Percentiles rank a stretch among this genome's conserved stretches.
Conservation (phyloP, 768 basidiomycete species). For the Suillus luteus region DNA sequence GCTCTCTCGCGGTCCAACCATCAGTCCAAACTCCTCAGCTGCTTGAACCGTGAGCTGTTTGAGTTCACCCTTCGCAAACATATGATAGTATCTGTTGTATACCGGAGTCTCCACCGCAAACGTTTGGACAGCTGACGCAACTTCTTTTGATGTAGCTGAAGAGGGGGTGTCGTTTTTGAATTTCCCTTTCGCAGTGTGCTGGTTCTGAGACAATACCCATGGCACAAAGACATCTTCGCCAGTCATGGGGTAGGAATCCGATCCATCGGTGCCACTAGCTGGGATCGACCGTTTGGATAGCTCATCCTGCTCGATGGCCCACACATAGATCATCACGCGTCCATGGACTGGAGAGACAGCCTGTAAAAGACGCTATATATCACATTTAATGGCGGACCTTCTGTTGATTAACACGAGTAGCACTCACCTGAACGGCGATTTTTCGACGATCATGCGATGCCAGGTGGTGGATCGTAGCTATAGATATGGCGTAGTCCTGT, state of each 20-base stretch:
- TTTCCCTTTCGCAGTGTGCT: conserved; percentile 18
- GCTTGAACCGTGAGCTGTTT: conserved; percentile 60
- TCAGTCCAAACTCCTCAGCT: conserved; percentile 55
- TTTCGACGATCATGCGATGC: conserved; percentile 75
- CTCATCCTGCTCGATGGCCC: conserved; percentile 93
- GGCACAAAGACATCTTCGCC: conserved; percentile 90
- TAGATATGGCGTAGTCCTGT: conserved; percentile 95
- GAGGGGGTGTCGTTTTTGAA: conserved; percentile 15
- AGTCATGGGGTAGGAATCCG: conserved; percentile 25
- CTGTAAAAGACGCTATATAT: conserved; percentile 57
- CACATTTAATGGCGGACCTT: conserved; percentile 1
- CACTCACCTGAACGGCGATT: conserved; percentile 68
- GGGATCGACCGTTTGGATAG: conserved; percentile 73
- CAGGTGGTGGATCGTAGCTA: conserved; percentile 97
- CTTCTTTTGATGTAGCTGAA: conserved; percentile 7
- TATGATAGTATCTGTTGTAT: conserved; percentile 93
- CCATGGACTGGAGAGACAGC: conserved; percentile 69
- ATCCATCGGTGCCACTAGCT: conserved; percentile 21
- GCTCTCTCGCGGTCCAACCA: conserved; percentile 42
- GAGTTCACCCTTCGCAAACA: conserved; percentile 87
- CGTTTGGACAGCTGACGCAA: background rate
- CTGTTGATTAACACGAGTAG: background rate
- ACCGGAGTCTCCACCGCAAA: conserved; percentile 40
- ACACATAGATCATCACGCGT: conserved; percentile 89
- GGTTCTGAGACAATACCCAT: conserved; percentile 64